phyloP scores from a whole-genome alignment of 1,284 basidiomycete genomes.

The Fomitopsis betulina region DNA sequence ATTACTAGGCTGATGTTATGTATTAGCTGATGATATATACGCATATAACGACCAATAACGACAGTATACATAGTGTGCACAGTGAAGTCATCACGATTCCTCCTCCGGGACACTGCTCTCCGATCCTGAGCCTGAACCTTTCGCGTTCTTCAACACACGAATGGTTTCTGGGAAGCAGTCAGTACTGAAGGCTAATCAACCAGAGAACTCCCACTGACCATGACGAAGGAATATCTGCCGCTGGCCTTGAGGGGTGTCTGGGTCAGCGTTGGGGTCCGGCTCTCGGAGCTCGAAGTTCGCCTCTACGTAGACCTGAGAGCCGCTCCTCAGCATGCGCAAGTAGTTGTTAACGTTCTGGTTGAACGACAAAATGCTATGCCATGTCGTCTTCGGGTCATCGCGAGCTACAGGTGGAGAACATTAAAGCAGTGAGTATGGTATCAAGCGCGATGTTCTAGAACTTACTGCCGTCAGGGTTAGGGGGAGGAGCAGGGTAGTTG shows the following conservation, averaged over 20 bases:
- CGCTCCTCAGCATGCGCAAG: conserved; percentile 60
- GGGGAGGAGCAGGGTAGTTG: conserved; percentile 53
- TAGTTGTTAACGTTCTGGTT: conserved; percentile 49
- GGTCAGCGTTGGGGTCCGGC: conserved; percentile 56
- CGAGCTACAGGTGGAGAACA: conserved; percentile 39
- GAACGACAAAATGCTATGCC: conserved; percentile 76
- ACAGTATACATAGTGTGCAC: background rate
- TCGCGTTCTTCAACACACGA: conserved; percentile 21
- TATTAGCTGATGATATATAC: conserved; percentile 1
- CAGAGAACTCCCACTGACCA: conserved; percentile 36
- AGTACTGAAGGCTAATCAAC: background rate
- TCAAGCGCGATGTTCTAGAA: conserved; percentile 8
- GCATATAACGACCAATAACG: background rate
- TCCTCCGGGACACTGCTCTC: conserved; percentile 9
- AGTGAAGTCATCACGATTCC: conserved; percentile 5
- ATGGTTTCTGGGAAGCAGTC: conserved; percentile 23
- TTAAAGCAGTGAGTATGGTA: background rate
- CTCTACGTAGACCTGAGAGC: conserved; percentile 72
- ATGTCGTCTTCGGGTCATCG: conserved; percentile 51
- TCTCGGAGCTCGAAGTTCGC: conserved; percentile 71
- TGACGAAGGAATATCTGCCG: conserved; percentile 77
- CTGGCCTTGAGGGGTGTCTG: conserved; percentile 61
- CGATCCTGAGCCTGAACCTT: background rate
- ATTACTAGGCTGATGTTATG: conserved; percentile 10
- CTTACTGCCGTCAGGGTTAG: conserved; percentile 58